A percentile compares a stretch with the other conserved stretches of the same genome.
Conservation (phyloP, 1,284 basidiomycete species). For the Cystobasidiaceae sp. region DNA sequence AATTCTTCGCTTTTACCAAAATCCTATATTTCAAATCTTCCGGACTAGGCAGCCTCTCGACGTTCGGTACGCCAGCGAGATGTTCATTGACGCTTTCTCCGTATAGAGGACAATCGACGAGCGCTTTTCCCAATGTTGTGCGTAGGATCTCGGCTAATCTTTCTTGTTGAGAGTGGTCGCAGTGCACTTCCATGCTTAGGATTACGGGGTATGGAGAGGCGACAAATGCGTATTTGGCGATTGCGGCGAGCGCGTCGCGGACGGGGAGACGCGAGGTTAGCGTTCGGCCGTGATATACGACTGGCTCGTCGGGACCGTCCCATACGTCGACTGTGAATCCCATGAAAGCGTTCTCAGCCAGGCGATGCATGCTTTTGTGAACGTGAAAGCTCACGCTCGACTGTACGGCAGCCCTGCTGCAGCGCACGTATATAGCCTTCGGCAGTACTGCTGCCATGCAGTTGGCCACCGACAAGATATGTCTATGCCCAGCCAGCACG, state of each 20-base stretch:
- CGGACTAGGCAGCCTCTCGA: conserved; percentile 72
- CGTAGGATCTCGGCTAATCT: conserved; percentile 71
- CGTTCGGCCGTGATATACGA: conserved; percentile 87
- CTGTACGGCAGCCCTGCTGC: conserved; percentile 81
- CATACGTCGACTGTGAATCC: conserved; percentile 76
- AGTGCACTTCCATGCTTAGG: conserved; percentile 91
- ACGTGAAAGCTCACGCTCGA: conserved; percentile 60
- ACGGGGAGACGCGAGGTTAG: conserved; percentile 80
- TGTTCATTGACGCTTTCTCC: conserved; percentile 47
- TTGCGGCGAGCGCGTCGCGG: conserved; percentile 77
- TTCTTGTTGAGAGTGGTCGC: conserved; percentile 74
- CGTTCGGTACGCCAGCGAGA: conserved; percentile 39
- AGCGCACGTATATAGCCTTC: conserved; percentile 94
- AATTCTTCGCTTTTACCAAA: conserved; percentile 64
- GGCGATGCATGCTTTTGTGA: conserved; percentile 6
- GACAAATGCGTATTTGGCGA: conserved; percentile 87
- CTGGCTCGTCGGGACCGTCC: conserved; percentile 62
- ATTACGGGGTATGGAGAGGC: conserved; percentile 91
- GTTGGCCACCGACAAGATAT: conserved; percentile 89
- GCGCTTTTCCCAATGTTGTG: conserved; percentile 68
- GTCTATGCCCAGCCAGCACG: conserved; percentile 51
- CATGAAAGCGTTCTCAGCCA: conserved; percentile 1
- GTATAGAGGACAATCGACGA: conserved; percentile 57
- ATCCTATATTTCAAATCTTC: conserved; percentile 74
- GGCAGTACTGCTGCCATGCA: conserved; percentile 85